These are phyloP conservation scores for Podila epicladia DNA, from an alignment of 192 early-diverging fungal genomes.

Conservation along the genomic window DNA sequence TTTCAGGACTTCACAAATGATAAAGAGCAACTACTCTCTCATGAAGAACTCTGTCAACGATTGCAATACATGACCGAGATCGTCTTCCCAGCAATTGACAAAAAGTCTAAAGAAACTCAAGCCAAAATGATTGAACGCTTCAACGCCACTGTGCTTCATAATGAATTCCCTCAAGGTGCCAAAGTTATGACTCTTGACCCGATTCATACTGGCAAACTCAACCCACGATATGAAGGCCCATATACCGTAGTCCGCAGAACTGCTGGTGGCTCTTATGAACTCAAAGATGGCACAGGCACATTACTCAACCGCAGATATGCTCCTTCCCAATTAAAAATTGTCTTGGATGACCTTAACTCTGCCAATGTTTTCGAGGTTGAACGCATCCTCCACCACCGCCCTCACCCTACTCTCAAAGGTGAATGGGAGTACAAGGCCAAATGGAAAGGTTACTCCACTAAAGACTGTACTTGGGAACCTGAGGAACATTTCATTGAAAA, in stretches of 20 bases:
- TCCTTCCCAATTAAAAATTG: slow-evolving; percentile 10
- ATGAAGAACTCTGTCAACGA: background rate
- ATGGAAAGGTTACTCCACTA: slow-evolving; percentile 3
- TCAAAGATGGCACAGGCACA: slow-evolving; percentile 5
- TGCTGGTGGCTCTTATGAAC: slow-evolving; percentile 5
- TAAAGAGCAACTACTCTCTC: background rate
- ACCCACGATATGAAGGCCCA: slow-evolving; percentile 12
- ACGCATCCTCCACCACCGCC: slow-evolving; percentile 1
- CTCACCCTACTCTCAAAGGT: background rate
- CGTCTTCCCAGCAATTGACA: slow-evolving; percentile 7
- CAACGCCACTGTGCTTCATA: background rate
- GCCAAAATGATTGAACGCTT: background rate
- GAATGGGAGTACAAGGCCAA: slow-evolving; percentile 1
- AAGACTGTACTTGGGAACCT: slow-evolving; percentile 8
- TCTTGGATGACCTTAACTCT: background rate
- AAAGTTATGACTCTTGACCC: slow-evolving; percentile 23
- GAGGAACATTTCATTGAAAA: slow-evolving; percentile 2
- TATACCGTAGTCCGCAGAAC: slow-evolving; percentile 8
- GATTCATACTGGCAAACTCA: background rate
- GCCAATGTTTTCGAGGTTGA: slow-evolving; percentile 1
- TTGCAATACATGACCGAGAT: slow-evolving; percentile 8
- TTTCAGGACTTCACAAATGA: slow-evolving; percentile 3
- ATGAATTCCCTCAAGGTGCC: slow-evolving; percentile 8
- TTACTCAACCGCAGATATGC: background rate
- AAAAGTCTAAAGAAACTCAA: background rate